Conservation (phyloP, 306 rosid genomes). For the Vigna nakashimae region DNA sequence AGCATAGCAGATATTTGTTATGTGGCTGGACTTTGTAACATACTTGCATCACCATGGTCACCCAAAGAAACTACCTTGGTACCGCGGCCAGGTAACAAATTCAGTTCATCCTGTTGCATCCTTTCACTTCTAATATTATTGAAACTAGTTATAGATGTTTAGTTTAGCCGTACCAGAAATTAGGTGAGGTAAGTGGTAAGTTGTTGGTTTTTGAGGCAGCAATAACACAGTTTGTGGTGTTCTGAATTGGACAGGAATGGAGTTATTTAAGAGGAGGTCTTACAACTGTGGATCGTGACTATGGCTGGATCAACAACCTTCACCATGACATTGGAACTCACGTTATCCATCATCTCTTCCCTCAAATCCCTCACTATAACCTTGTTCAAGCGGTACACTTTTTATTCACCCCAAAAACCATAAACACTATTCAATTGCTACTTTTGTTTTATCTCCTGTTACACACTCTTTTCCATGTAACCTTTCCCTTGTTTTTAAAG, state of each 20-base stretch:
- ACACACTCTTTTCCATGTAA: background rate
- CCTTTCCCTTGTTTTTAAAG: background rate
- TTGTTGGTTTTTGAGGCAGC: too few relatives aligned
- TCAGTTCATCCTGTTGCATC: background rate
- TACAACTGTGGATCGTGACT: conserved; percentile 91
- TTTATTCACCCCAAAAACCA: background rate
- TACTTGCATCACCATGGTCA: conserved; percentile 96
- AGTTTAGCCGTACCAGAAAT: background rate
- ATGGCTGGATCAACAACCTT: conserved; percentile 79
- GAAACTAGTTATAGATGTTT: too few relatives aligned
- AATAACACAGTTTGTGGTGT: background rate
- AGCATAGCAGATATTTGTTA: conserved; percentile 62
- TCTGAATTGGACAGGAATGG: conserved; percentile 74
- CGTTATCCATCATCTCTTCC: conserved; percentile 94
- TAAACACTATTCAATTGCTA: too few relatives aligned
- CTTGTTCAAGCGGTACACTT: conserved; percentile 73
- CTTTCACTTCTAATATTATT: background rate
- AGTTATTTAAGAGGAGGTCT: conserved; percentile 91
- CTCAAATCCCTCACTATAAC: conserved; percentile 97
- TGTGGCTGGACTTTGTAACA: conserved; percentile 95
- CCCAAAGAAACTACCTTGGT: conserved; percentile 89
- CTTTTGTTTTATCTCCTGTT: background rate
- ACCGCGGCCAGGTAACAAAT: conserved; percentile 81
- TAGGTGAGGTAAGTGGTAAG: background rate
- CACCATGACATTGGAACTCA: conserved; percentile 99